Evolutionary conservation across 2,329 filamentous ascomycete species (phyloP), one percentile per base, ranked within the genome.

Genomic region (Pezicula neosporulosa): DNA sequence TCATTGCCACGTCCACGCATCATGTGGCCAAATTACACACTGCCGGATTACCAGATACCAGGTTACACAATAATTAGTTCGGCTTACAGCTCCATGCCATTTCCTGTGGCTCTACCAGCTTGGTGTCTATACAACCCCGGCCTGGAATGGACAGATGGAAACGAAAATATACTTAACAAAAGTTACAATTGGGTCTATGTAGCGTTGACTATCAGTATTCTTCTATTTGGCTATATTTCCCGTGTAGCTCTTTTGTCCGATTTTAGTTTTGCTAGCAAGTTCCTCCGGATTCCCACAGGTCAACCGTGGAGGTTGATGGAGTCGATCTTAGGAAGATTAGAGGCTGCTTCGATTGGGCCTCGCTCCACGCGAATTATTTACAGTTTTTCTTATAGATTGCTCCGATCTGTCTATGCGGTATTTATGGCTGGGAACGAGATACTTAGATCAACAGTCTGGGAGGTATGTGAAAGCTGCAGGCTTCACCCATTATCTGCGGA

Each of bases 101-200:
- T 24, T 35, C 48, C 18, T 12, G n/a, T 27, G 9, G 33, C 33
- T 7, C 45, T 50, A 18, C 48, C 48, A 18, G 48, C 42, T 12
- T 50, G 48, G 48, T 50, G 48, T 39, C 48, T 50, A 10, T 50
- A 50, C 16, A 39, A 50, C 6, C 48, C 48, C 19, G 12, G 24
- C 41, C 10, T 50, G n/a, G 27, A 36, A n/a, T 50, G 30, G 42
- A n/a, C 37, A 3, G 27, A 15, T 33, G 41, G 13, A 12, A 13
- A 38, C 3, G 12, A 18, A 28, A n/a, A n/a, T n/a, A n/a, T n/a
- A n/a, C 16, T 50, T 6, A 24, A 19, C 24, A 44, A 44, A n/a
- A 6, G 7, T 33, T 44, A 36, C 33, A 36, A 36, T 36, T 36
- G 33, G 33, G 9, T 36, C n/a, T 36, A 36, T 36, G 9, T 9